Evolutionary conservation across 1,284 basidiomycete genomes (phyloP).

Genomic region (Ceratobasidium sp.): DNA sequence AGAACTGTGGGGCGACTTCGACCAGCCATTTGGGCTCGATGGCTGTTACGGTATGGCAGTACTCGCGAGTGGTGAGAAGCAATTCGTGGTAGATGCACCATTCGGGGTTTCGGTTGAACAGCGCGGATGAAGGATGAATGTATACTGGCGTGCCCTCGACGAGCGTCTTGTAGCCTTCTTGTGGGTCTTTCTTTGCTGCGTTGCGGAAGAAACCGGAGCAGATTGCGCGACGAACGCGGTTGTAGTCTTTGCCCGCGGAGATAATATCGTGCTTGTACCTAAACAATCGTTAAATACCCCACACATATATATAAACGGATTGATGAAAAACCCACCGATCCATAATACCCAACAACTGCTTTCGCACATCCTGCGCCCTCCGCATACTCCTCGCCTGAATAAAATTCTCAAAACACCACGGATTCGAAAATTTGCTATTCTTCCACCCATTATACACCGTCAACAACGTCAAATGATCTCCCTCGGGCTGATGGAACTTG

Average conservation of each 20-base stretch:
- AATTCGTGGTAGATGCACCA: slow-evolving; percentile 84
- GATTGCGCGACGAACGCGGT: slow-evolving; percentile 93
- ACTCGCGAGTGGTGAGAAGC: slow-evolving; percentile 84
- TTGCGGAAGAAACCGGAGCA: slow-evolving; percentile 97
- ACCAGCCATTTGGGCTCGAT: slow-evolving; percentile 99
- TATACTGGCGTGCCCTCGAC: slow-evolving; percentile 98
- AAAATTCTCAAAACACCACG: slow-evolving; percentile 98
- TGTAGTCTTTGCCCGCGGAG: slow-evolving; percentile 92
- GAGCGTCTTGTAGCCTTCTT: slow-evolving; percentile 97
- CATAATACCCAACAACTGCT: slow-evolving; percentile 98
- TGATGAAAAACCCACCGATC: slow-evolving; percentile 75
- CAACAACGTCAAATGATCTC: slow-evolving; percentile 94
- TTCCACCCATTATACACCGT: slow-evolving; percentile 99
- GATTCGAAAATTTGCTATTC: slow-evolving; percentile 92
- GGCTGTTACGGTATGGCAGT: slow-evolving; percentile 96
- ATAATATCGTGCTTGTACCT: slow-evolving; percentile 96
- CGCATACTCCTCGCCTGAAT: slow-evolving; percentile 97
- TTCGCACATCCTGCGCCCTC: slow-evolving; percentile 97
- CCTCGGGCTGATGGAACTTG: slow-evolving; percentile 98
- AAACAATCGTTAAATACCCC: slow-evolving; percentile 30
- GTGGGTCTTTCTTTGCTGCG: slow-evolving; percentile 94
- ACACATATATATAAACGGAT: not conserved
- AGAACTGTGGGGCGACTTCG: slow-evolving; percentile 97
- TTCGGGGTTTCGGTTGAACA: slow-evolving; percentile 93
- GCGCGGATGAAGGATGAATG: slow-evolving; percentile 95